Evolutionary conservation across 208 protist species (phyloP).

Genomic region (Plasmodiophora brassicae): DNA sequence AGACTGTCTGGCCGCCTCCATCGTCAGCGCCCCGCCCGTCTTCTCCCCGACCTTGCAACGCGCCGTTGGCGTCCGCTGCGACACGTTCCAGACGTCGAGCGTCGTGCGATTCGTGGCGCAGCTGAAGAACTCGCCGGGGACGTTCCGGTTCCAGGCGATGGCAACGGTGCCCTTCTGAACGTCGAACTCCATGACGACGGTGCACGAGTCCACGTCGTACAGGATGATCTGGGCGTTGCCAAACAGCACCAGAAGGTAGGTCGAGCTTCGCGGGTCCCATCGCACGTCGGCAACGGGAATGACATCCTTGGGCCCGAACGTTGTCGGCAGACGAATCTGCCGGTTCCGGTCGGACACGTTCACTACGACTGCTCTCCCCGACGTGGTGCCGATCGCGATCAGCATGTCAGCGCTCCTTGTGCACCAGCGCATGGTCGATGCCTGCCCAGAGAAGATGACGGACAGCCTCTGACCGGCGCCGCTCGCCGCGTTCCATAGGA

Average conservation of each 20-base stretch:
- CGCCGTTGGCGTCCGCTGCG: background rate
- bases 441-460: background rate
- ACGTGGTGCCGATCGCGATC: background rate
- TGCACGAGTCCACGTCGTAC: background rate
- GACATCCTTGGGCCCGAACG: background rate
- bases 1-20: background rate
- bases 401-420: background rate
- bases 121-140: background rate
- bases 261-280: background rate
- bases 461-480: background rate
- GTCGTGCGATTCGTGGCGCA: background rate
- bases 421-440: background rate
- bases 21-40: constrained; percentile 53
- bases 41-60: constrained; percentile 63
- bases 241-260: constrained; percentile 31
- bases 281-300: background rate
- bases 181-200: constrained; percentile 6
- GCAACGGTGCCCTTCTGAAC: background rate
- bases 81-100: constrained; percentile 31
- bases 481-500: background rate
- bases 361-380: background rate
- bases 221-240: background rate
- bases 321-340: background rate
- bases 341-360: background rate
- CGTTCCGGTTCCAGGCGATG: background rate